Percentiles rank a stretch among this genome's conserved stretches.
phyloP scores from a whole-genome alignment of 495 filamentous ascomycete species.

The Penicillium waksmanii region DNA sequence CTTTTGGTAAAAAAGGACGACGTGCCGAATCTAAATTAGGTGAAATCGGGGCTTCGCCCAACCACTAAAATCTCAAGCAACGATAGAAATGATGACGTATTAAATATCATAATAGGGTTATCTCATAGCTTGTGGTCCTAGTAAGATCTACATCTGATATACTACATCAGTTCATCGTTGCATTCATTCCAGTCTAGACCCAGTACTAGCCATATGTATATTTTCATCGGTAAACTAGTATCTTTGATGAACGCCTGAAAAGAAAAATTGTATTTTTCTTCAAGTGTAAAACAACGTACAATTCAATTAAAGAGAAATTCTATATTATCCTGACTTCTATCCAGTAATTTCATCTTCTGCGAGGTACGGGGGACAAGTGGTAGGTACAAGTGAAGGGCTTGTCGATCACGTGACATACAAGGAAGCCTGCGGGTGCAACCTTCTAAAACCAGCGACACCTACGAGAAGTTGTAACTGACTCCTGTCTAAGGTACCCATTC shows the following conservation, averaged over 20 bases:
- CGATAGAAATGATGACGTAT: conserved; percentile 27
- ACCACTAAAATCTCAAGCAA: not conserved
- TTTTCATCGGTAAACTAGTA: too few species aligned
- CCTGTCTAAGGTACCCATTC: not conserved
- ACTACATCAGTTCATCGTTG: conserved; percentile 8
- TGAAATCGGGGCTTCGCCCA: not conserved
- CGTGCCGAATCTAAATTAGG: too few species aligned
- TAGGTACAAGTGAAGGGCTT: conserved; percentile 22
- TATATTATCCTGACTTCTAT: not conserved
- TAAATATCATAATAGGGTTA: not conserved
- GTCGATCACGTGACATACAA: conserved; percentile 20
- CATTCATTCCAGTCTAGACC: conserved; percentile 9
- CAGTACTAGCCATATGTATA: too few species aligned
- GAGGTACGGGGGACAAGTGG: not conserved
- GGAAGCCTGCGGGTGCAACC: conserved; percentile 26
- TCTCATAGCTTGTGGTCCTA: not conserved
- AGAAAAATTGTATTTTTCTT: too few species aligned
- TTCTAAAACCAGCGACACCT: conserved; percentile 29
- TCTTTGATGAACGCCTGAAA: too few species aligned
- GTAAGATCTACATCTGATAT: conserved; percentile 11
- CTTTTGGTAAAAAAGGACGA: too few species aligned
- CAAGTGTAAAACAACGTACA: too few species aligned
- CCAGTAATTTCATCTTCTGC: not conserved
- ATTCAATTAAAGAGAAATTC: too few species aligned
- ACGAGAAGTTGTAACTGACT: conserved; percentile 16